phyloP scores from a whole-genome alignment of 1,284 basidiomycete genomes.

The Ceratobasidium sp. region DNA sequence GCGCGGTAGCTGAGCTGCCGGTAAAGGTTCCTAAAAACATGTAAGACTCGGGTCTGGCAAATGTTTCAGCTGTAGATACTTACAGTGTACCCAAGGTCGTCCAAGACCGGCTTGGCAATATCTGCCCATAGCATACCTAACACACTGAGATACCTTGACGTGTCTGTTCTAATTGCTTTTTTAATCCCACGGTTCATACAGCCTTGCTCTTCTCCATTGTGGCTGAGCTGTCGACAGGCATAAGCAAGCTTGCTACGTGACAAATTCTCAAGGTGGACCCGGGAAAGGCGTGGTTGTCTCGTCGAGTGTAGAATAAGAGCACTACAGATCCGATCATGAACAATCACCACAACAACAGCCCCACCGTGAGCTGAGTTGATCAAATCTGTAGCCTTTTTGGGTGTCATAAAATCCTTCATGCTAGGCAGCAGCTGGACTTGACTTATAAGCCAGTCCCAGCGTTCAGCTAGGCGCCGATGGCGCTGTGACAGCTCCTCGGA shows the following conservation, averaged over 20 bases:
- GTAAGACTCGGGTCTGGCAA: background rate
- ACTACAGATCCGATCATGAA: no score
- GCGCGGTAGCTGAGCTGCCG: conserved; percentile 38
- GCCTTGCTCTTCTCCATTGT: background rate
- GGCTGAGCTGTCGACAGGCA: background rate
- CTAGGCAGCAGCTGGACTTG: conserved; percentile 24
- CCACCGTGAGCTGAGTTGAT: conserved; percentile 19
- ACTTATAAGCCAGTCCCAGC: conserved; percentile 45
- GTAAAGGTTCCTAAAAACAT: background rate
- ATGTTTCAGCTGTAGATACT: background rate
- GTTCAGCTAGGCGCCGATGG: conserved; percentile 42
- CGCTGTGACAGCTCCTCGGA: conserved; percentile 17
- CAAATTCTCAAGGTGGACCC: conserved; percentile 6
- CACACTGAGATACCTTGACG: conserved; percentile 1
- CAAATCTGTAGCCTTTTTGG: background rate
- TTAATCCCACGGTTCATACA: background rate
- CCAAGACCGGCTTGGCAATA: conserved; percentile 35
- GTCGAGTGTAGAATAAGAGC: no score
- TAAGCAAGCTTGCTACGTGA: background rate
- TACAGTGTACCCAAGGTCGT: conserved; percentile 8
- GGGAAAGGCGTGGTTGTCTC: no score
- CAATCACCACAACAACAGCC: conserved; percentile 42
- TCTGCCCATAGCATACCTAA: conserved; percentile 35
- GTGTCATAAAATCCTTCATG: conserved; percentile 16
- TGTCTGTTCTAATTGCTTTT: background rate